Conservation (phyloP, 1,139 yeast species). For the Hemisphaericaspora xylanilytica region DNA sequence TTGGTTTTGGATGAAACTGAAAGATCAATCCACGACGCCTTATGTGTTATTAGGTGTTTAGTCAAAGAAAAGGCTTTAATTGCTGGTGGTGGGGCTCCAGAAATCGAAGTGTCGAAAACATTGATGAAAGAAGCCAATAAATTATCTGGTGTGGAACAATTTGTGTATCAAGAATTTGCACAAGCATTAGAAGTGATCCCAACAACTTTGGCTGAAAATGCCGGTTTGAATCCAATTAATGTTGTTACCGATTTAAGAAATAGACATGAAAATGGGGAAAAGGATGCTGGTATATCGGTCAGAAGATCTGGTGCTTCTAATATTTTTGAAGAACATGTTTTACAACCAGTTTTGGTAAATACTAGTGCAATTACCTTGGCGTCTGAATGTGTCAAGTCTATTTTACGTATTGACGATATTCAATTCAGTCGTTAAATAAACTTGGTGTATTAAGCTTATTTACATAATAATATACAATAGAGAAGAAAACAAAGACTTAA, state of each 20-base stretch:
- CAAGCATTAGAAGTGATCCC: constrained; percentile 95
- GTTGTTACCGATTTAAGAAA: constrained; percentile 94
- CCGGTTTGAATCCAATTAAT: constrained; percentile 91
- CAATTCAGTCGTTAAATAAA: constrained; percentile 47
- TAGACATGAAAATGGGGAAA: constrained; percentile 88
- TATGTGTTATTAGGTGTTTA: constrained; percentile 93
- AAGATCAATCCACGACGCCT: constrained; percentile 93
- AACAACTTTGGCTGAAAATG: constrained; percentile 95
- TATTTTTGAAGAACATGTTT: constrained; percentile 88
- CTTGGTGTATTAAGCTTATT: constrained; percentile 2
- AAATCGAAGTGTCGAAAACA: constrained; percentile 85
- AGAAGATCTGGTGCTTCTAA: constrained; percentile 92
- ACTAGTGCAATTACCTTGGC: constrained; percentile 93
- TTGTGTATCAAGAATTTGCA: constrained; percentile 95
- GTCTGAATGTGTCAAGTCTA: constrained; percentile 93
- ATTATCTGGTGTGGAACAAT: constrained; percentile 87
- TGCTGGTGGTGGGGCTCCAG: constrained; percentile 99
- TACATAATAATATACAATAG: constrained; percentile 4
- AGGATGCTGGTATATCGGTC: constrained; percentile 92
- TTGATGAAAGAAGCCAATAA: constrained; percentile 74
- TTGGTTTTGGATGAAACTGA: constrained; percentile 93
- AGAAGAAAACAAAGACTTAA: constrained; percentile 14
- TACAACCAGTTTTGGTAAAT: constrained; percentile 93
- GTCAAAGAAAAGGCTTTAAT: constrained; percentile 92
- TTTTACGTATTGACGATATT: constrained; percentile 93